Evolutionary conservation across 106 monocot genomes (phyloP), one percentile per base, ranked within the genome.

Genomic region (Dendrobium officinale): DNA sequence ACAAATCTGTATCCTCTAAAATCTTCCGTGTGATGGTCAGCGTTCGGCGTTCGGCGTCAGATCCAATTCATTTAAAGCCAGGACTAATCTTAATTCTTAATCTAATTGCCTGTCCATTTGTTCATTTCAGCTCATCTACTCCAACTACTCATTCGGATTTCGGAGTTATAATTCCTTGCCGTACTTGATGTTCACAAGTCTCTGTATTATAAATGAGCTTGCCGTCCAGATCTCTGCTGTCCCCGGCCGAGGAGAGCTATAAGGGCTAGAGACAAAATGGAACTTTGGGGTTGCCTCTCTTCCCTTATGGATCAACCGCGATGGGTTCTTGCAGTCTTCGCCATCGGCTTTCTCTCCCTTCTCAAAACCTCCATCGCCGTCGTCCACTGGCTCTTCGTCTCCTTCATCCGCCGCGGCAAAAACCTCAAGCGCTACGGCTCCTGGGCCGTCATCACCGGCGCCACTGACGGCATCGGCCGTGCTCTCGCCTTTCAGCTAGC

Each of bases 381-480:
- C 47, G 75, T 90, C 82, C 72, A 40, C 49, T 96, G 91, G 90
- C 11, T 90, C 83, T 93, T 82, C 86, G 83, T 85, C 80, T 76
- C 78, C 86, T 96, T 96, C 90, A 86, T 96, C 84, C 88, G 93
- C 68, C 89, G 88, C n/a, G 88, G 77, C 18, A 93, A 92, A 81
- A 73, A 88, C 73, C 88, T 94, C 74, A 80, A 73, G 19, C 77
- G 80, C 40, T 96, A 96, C 87, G 96, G 96, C 82, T 82, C 87
- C 26, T 96, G 90, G 90, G 93, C 92, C 26, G 89, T 96, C 82
- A 72, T 96, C 80, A 96, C 96, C 77, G 96, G 93, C 55, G 77
- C 92, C 47, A 94, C 92, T 15, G 96, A 96, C 82, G 96, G 96
- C 41, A 96, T 96, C 84, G 93, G 93, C 74, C 85, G 45, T 64